phyloP scores from a whole-genome alignment of 495 filamentous ascomycete species.

The Penicillium bovifimosum region DNA sequence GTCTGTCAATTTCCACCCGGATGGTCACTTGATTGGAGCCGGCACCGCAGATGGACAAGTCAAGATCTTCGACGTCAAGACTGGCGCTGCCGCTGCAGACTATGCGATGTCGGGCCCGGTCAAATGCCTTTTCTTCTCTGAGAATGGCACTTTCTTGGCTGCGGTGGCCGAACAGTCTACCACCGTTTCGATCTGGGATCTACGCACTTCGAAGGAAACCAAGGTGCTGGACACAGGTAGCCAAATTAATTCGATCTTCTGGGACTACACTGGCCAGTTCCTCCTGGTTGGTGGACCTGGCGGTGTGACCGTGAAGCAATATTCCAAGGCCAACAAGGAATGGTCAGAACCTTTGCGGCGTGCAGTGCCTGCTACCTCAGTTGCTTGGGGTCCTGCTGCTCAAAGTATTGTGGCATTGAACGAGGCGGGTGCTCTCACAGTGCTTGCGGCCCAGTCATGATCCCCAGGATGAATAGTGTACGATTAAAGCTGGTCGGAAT shows the following conservation, averaged over 20 bases:
- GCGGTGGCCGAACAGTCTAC: slow-evolving; percentile 65
- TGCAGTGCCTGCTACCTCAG: slow-evolving; percentile 64
- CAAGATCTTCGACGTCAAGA: slow-evolving; percentile 79
- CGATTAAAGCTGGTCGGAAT: slow-evolving; percentile 24
- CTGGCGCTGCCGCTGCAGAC: slow-evolving; percentile 60
- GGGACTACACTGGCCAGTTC: slow-evolving; percentile 96
- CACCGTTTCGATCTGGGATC: slow-evolving; percentile 79
- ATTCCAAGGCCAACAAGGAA: slow-evolving; percentile 70
- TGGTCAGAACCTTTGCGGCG: slow-evolving; percentile 84
- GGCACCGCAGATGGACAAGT: slow-evolving; percentile 72
- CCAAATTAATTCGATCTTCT: slow-evolving; percentile 63
- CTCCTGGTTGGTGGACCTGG: slow-evolving; percentile 75
- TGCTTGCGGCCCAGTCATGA: slow-evolving; percentile 48
- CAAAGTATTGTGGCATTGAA: slow-evolving; percentile 68
- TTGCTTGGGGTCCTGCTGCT: slow-evolving; percentile 73
- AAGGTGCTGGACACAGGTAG: slow-evolving; percentile 81
- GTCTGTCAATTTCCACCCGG: slow-evolving; percentile 83
- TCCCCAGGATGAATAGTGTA: slow-evolving; percentile 31
- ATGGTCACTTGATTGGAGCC: slow-evolving; percentile 87
- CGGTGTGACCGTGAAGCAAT: slow-evolving; percentile 82
- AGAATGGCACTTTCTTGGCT: slow-evolving; percentile 96
- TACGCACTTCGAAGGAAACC: slow-evolving; percentile 71
- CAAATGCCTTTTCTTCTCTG: slow-evolving; percentile 76
- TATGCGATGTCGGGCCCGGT: slow-evolving; percentile 65
- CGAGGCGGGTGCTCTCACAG: slow-evolving; percentile 64